Evolutionary conservation across 2,329 filamentous ascomycete genomes (phyloP), one percentile per base, ranked within the genome.

Genomic region (Coniella lustricola): DNA sequence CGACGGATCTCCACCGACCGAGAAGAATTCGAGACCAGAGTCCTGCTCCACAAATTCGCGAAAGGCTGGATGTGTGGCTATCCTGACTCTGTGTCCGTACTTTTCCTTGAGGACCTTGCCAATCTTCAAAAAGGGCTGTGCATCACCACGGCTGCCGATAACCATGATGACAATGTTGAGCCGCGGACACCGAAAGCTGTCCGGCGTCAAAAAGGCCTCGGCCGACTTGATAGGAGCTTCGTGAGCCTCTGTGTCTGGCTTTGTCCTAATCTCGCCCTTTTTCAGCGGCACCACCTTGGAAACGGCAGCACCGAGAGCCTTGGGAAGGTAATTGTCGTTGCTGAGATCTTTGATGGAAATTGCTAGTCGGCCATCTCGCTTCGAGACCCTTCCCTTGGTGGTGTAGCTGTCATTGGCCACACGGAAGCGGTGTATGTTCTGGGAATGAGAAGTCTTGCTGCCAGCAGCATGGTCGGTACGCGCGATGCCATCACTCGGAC

Each of bases 81-180:
- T 82, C 14, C 87, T 76, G 2, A 91, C 85, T 7, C 84, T 76
- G 60, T 91, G 87, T 1, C 84, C 84, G 54, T 86, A 81, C 39
- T 82, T 68, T 46, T 87, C 76, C 59, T 84, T 81, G 37, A 93
- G 66, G 1, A 86, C 75, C 64, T 85, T 83, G 17, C 84, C 86
- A 42, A 93, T 76, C 55, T 81, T 82, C 17, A 93, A 65, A 53
- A 93, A 93, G 0, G 87, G 87, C 60, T 93, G 87, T 2, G 86
- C 83, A 59, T 93, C 87, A 32, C 87, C 87, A 42, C 87, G 74
- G 3, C 81, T 87, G 3, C 87, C 87, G 56, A 91, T 89, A 7
- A 91, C 84, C 77, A 90, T 89, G 57, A 91, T 83, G 22, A 90
- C 85, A 46, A 93, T 85, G 62, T 90, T 90, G 40, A 93, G 68